Percentiles rank a stretch among this genome's conserved stretches.
Evolutionary conservation across 2,329 filamentous ascomycete genomes (phyloP).

Genomic region (Tolypocladium guangdongense): DNA sequence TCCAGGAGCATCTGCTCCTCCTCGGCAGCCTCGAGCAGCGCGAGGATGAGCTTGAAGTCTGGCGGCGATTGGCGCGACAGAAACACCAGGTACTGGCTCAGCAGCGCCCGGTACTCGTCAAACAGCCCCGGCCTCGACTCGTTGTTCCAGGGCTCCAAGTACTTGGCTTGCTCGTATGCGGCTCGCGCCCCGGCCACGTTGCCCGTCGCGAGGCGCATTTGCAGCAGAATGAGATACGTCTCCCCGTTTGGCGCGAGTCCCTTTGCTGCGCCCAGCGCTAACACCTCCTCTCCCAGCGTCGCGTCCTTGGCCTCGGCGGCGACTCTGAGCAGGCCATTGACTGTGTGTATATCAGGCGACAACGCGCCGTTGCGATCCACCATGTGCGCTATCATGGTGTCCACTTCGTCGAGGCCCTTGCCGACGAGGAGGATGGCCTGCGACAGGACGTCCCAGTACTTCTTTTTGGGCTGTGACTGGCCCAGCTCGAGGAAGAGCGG

Average conservation of each 20-base stretch:
- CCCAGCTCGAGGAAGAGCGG: constrained; percentile 44
- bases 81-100: constrained; percentile 63
- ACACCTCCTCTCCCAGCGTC: constrained; percentile 62
- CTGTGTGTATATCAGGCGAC: constrained; percentile 55
- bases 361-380: constrained; percentile 44
- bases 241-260: constrained; percentile 55
- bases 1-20: constrained; percentile 59
- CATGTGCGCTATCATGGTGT: constrained; percentile 58
- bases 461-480: constrained; percentile 35
- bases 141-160: constrained; percentile 26
- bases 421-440: constrained; percentile 61
- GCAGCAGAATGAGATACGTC: constrained; percentile 65
- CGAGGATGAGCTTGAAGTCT: constrained; percentile 60
- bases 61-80: constrained; percentile 50
- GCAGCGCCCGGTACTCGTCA: constrained; percentile 44
- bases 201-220: constrained; percentile 60
- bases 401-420: constrained; percentile 45
- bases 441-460: constrained; percentile 61
- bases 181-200: constrained; percentile 61
- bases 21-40: constrained; percentile 63
- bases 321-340: constrained; percentile 66
- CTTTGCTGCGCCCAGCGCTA: constrained; percentile 53
- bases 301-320: constrained; percentile 61
- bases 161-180: constrained; percentile 42
- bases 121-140: constrained; percentile 31